Conservation (phyloP, 495 filamentous ascomycete genomes). For the Penicillium tannophilum region DNA sequence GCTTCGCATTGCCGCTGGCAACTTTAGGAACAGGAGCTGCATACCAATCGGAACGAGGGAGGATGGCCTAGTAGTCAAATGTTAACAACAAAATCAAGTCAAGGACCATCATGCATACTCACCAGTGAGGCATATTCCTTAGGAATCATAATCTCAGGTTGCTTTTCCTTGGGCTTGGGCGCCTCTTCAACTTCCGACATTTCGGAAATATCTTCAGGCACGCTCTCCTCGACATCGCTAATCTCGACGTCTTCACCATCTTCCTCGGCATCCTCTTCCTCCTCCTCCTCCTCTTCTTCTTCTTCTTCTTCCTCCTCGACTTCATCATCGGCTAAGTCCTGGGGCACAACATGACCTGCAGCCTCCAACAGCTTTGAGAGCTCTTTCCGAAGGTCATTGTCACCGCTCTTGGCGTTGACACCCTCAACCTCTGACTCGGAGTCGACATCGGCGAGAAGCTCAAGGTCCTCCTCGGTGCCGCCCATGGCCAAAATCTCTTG, state of each 20-base stretch:
- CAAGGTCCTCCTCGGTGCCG: constrained; percentile 73
- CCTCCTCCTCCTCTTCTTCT: constrained; percentile 29
- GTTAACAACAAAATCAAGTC: neutral
- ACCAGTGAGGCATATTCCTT: constrained; percentile 50
- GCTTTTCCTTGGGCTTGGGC: constrained; percentile 17
- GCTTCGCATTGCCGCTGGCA: constrained; percentile 37
- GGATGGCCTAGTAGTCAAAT: constrained; percentile 57
- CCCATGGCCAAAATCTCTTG: constrained; percentile 77
- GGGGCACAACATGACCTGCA: constrained; percentile 45
- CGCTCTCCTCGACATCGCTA: constrained; percentile 44
- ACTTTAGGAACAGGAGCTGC: constrained; percentile 62
- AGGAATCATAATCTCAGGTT: constrained; percentile 27
- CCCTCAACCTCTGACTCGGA: constrained; percentile 64
- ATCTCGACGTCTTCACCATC: constrained; percentile 40
- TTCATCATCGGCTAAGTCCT: constrained; percentile 48
- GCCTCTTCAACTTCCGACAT: constrained; percentile 28
- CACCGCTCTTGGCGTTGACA: constrained; percentile 29
- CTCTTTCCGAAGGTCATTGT: constrained; percentile 45
- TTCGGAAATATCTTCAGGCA: constrained; percentile 28
- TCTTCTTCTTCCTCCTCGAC: constrained; percentile 44
- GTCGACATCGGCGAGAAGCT: constrained; percentile 61
- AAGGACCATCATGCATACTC: constrained; percentile 17
- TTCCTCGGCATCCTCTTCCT: constrained; percentile 32
- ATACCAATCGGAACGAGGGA: constrained; percentile 87
- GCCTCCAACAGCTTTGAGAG: constrained; percentile 47